A percentile compares a stretch with the other conserved stretches of the same genome.
Conservation (phyloP, 768 basidiomycete genomes). For the Hypholoma fasciculare region DNA sequence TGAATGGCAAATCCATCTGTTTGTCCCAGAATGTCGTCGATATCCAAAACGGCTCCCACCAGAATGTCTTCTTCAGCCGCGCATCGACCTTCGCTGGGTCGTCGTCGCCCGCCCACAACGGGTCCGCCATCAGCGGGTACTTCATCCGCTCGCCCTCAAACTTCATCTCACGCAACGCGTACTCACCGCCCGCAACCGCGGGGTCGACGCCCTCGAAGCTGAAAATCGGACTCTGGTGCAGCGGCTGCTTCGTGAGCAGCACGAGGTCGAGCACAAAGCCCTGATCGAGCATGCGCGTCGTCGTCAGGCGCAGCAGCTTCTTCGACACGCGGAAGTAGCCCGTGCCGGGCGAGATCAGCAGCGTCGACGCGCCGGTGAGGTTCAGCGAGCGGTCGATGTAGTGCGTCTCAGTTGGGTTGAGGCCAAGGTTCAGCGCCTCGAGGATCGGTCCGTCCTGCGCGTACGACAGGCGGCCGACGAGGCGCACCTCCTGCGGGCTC, state of each 20-base stretch:
- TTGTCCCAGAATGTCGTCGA: slow-evolving; percentile 84
- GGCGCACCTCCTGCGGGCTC: slow-evolving; percentile 55
- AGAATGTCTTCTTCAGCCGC: slow-evolving; percentile 58
- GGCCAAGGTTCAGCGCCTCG: slow-evolving; percentile 89
- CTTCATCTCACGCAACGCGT: slow-evolving; percentile 12
- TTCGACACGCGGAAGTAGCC: slow-evolving; percentile 94
- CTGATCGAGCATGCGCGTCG: slow-evolving; percentile 91
- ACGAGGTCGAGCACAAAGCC: slow-evolving; percentile 90
- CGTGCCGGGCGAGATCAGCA: slow-evolving; percentile 91
- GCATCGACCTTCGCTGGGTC: slow-evolving; percentile 29
- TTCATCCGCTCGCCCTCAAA: slow-evolving; percentile 35
- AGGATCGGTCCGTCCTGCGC: slow-evolving; percentile 96
- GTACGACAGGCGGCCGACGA: slow-evolving; percentile 77
- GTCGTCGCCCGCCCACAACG: slow-evolving; percentile 75
- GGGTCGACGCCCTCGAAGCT: slow-evolving; percentile 77
- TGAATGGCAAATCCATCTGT: slow-evolving; percentile 83
- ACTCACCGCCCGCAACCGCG: slow-evolving; percentile 36
- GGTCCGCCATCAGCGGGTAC: slow-evolving; percentile 69
- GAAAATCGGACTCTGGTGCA: slow-evolving; percentile 93
- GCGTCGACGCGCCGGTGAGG: slow-evolving; percentile 80
- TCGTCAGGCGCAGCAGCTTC: slow-evolving; percentile 85
- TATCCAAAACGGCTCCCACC: slow-evolving; percentile 92
- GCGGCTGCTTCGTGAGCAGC: slow-evolving; percentile 84
- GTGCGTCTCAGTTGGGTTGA: slow-evolving; percentile 92
- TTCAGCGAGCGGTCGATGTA: slow-evolving; percentile 94